These are phyloP conservation scores for Chlorella sp. DNA, from an alignment of 139 green algal genomes.

Conservation along the genomic window DNA sequence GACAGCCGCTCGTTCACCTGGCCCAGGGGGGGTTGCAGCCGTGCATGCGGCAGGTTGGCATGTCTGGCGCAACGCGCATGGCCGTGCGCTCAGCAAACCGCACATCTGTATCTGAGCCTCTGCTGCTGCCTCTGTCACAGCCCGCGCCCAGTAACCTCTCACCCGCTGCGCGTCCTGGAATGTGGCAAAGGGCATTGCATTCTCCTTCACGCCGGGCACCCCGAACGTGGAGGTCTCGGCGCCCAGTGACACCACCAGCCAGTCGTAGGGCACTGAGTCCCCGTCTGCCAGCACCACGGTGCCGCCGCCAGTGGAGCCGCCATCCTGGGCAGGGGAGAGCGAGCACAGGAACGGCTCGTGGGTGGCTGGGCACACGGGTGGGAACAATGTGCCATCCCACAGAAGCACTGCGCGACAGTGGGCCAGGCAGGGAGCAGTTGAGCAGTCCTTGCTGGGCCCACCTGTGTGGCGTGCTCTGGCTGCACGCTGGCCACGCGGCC, in stretches of 20 bases:
- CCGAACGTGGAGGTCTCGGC: constrained; percentile 66
- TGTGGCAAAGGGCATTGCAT: constrained; percentile 83
- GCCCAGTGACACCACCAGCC: constrained; percentile 90
- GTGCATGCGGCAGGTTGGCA: background rate
- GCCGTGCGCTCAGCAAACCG: background rate
- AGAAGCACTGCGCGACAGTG: background rate
- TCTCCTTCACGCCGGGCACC: constrained; percentile 86
- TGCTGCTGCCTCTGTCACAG: background rate
- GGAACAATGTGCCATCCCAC: background rate
- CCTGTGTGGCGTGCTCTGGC: constrained; percentile 11
- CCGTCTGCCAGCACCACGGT: constrained; percentile 68
- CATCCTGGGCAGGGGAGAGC: constrained; percentile 2
- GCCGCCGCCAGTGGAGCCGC: constrained; percentile 54
- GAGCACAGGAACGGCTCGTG: background rate
- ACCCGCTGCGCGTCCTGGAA: constrained; percentile 77
- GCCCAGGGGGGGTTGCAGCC: too few species aligned
- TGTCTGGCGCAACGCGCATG: too few species aligned
- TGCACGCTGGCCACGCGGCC: constrained; percentile 57
- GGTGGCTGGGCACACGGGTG: background rate
- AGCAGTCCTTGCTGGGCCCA: background rate
- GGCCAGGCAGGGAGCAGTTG: background rate
- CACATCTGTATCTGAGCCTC: background rate
- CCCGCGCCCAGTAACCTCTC: background rate
- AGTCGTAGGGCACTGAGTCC: constrained; percentile 83
- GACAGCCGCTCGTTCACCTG: constrained; percentile 10